Base-by-base conservation (phyloP, 2,329 filamentous ascomycete genomes). In the Pseudogymnoascus sp. region DNA sequence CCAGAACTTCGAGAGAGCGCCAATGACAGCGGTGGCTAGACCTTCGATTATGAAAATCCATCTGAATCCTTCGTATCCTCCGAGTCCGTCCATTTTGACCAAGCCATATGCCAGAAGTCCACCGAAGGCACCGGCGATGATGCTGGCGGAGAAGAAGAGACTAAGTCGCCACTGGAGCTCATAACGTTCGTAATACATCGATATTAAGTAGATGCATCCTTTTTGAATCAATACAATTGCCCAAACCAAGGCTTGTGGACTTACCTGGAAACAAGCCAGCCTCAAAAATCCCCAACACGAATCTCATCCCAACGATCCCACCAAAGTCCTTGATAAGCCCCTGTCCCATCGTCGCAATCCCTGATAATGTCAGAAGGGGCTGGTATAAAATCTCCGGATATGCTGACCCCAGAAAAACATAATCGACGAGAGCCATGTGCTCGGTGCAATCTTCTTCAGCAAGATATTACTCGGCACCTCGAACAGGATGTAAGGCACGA, bases 21-120 rank as follows among this genome's bases (percentile, higher is more conserved):
- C 71, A 1, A 77, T 60, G 16, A 69, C 65, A 0, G 75, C 71
- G n/a, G 77, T 78, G 6, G 71, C 69, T 1, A 76, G 69, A 0
- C 80, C 80, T 66, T 82, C 79, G 6, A 79, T 70, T 60, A 78
- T 75, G 64, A 79, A 79, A 39, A 77, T 69, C 64, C 82, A 85
- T 57, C 80, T 76, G 80, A 80, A 84, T 1, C 79, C 79, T 1
- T 71, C 70, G 16, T 80, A 68, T 13, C 78, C 77, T 2, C 75
- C 70, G 1, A 73, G 71, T 2, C 80, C 80, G 37, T 79, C 74
- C 65, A 83, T 77, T 11, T 76, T 70, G 11, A 76, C 72, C 62
- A 83, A 82, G 2, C 73, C 79, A 60, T 78, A 82, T 2, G 81
- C 81, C 1, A 84, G 73, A 75, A 76, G 34, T 6, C 78, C 79